Conservation (phyloP, 2,329 filamentous ascomycete species). For the Arthroderma sp. region DNA sequence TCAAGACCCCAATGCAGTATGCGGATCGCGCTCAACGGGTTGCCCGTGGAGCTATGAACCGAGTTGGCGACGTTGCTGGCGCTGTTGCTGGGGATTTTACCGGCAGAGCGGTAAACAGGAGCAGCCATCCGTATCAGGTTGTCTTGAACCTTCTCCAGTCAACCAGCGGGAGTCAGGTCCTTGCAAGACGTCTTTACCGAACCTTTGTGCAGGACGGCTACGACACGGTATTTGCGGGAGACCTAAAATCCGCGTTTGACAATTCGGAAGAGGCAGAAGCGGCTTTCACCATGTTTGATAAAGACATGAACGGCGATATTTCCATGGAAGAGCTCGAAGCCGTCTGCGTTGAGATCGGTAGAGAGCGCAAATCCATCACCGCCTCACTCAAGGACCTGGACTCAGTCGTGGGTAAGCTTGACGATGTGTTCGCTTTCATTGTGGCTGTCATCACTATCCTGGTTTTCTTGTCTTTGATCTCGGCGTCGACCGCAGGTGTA, state of each 20-base stretch:
- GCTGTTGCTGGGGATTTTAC: constrained; percentile 87
- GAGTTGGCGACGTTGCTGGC: constrained; percentile 72
- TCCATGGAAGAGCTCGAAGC: constrained; percentile 89
- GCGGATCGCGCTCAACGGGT: constrained; percentile 58
- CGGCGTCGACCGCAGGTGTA: constrained; percentile 76
- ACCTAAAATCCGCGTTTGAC: constrained; percentile 65
- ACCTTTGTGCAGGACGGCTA: constrained; percentile 64
- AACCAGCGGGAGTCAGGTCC: constrained; percentile 61
- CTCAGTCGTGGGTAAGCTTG: constrained; percentile 80
- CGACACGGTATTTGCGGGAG: constrained; percentile 64
- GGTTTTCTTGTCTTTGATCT: constrained; percentile 80
- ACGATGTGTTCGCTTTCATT: constrained; percentile 78
- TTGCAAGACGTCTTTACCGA: constrained; percentile 78
- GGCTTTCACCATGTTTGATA: constrained; percentile 86
- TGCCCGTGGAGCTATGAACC: constrained; percentile 61
- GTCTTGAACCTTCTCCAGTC: constrained; percentile 63
- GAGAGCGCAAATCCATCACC: constrained; percentile 89
- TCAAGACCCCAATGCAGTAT: constrained; percentile 59
- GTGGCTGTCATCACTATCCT: constrained; percentile 68
- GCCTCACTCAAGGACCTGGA: constrained; percentile 91
- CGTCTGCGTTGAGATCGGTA: constrained; percentile 84
- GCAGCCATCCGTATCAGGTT: constrained; percentile 71
- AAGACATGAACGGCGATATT: constrained; percentile 92
- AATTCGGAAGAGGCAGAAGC: constrained; percentile 76
- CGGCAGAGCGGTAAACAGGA: constrained; percentile 53